Evolutionary conservation across 2,329 filamentous ascomycete genomes (phyloP).

Genomic region (Mariannaea elegans): DNA sequence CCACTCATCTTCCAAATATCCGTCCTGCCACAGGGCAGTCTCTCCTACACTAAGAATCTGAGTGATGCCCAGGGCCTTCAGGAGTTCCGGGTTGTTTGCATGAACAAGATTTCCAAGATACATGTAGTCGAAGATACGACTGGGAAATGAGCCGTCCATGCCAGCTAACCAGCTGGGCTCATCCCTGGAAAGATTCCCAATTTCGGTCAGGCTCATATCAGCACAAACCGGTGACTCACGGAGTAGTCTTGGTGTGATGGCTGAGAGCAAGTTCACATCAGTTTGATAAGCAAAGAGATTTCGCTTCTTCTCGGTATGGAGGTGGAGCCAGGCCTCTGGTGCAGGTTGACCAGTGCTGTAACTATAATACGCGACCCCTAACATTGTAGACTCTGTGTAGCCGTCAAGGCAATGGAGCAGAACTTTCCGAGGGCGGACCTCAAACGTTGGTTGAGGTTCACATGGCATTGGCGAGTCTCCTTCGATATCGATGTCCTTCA

Average conservation of each 20-base stretch:
- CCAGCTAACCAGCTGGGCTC: conserved; percentile 83
- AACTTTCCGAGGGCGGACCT: conserved; percentile 67
- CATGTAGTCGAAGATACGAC: conserved; percentile 89
- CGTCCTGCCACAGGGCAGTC: conserved; percentile 80
- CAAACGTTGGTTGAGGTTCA: conserved; percentile 25
- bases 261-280: conserved; percentile 83
- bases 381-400: conserved; percentile 92
- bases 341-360: conserved; percentile 85
- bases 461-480: conserved; percentile 38
- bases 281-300: conserved; percentile 98
- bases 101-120: conserved; percentile 94
- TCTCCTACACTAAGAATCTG: conserved; percentile 95
- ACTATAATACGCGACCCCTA: conserved; percentile 92
- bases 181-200: conserved; percentile 60
- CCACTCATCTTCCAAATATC: conserved; percentile 73
- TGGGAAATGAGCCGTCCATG: conserved; percentile 91
- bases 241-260: conserved; percentile 79
- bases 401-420: conserved; percentile 95
- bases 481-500: conserved; percentile 41
- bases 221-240: conserved; percentile 69
- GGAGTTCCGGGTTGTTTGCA: conserved; percentile 89
- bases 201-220: conserved; percentile 60
- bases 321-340: conserved; percentile 84
- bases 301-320: conserved; percentile 82
- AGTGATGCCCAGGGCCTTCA: conserved; percentile 81